Percentiles rank a stretch among this genome's conserved stretches.
Conservation (phyloP, 2,329 filamentous ascomycete genomes). For the Pestalotiopsis sp. region DNA sequence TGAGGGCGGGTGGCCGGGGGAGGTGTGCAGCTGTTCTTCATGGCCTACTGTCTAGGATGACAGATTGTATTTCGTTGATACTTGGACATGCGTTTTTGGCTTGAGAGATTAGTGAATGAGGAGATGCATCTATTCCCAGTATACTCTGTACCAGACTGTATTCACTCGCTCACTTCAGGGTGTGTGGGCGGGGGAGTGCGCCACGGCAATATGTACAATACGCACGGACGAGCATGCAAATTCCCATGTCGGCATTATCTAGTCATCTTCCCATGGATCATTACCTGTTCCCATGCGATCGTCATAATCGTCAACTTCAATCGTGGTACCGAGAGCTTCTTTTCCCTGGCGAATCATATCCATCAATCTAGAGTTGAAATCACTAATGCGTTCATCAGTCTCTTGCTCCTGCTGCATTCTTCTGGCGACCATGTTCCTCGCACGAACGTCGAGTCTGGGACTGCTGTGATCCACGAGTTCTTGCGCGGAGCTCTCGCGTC, state of each 20-base stretch:
- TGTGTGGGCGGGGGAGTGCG: too few relatives aligned
- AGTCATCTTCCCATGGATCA: slow-evolving; percentile 11
- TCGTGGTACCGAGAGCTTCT: slow-evolving; percentile 77
- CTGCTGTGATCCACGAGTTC: slow-evolving; percentile 38
- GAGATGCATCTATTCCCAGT: too few relatives aligned
- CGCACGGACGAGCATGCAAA: not conserved
- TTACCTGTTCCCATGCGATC: slow-evolving; percentile 34
- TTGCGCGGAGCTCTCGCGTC: slow-evolving; percentile 4
- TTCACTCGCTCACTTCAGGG: too few relatives aligned
- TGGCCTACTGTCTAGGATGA: too few relatives aligned
- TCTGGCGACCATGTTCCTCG: slow-evolving; percentile 72
- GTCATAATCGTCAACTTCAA: slow-evolving; percentile 60
- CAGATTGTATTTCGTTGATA: too few relatives aligned
- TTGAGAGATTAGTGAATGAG: too few relatives aligned
- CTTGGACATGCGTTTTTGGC: too few relatives aligned
- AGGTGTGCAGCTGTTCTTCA: too few relatives aligned
- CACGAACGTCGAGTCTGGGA: slow-evolving; percentile 64
- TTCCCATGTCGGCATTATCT: not conserved
- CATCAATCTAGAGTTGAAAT: slow-evolving; percentile 77
- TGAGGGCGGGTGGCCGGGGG: too few relatives aligned
- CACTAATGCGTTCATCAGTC: slow-evolving; percentile 76
- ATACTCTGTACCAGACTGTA: too few relatives aligned
- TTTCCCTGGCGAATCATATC: slow-evolving; percentile 89
- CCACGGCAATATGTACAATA: not conserved
- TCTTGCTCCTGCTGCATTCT: slow-evolving; percentile 74